These are phyloP conservation scores for Myriosclerotinia duriaeana DNA, from an alignment of 2,329 filamentous ascomycete genomes.

Conservation along the genomic window DNA sequence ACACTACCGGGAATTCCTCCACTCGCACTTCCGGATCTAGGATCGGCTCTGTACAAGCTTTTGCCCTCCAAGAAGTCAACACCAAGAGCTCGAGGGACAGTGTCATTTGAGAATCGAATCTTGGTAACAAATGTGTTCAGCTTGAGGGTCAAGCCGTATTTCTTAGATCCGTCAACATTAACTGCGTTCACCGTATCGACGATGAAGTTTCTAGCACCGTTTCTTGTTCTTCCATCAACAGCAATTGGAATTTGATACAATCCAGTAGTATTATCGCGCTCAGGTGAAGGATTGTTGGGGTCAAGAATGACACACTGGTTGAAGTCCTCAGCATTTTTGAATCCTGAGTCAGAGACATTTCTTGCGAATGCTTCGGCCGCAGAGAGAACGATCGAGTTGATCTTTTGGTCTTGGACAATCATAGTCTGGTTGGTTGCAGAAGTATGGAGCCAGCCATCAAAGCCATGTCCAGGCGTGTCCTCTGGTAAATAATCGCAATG, in stretches of 20 bases:
- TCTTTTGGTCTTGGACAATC: constrained; percentile 28
- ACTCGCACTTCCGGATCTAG: constrained; percentile 40
- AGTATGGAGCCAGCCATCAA: constrained; percentile 38
- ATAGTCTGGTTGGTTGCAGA: constrained; percentile 27
- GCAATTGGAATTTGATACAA: constrained; percentile 36
- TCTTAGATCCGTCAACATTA: constrained; percentile 27
- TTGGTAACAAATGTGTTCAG: constrained; percentile 43
- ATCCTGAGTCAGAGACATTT: not conserved
- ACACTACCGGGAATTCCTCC: constrained; percentile 31
- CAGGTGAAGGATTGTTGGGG: constrained; percentile 32
- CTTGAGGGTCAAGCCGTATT: constrained; percentile 22
- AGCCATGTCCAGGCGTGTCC: constrained; percentile 38
- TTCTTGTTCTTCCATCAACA: constrained; percentile 28
- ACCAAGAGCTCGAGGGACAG: constrained; percentile 43
- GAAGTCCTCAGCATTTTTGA: not conserved
- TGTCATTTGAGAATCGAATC: constrained; percentile 31
- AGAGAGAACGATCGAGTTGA: constrained; percentile 3
- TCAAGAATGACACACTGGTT: constrained; percentile 30
- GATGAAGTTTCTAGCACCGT: constrained; percentile 33
- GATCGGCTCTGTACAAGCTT: constrained; percentile 46
- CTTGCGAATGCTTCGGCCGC: not conserved
- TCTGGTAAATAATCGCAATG: constrained; percentile 45
- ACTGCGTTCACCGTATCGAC: constrained; percentile 32
- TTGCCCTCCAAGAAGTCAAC: constrained; percentile 46
- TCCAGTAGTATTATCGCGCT: constrained; percentile 31